phyloP scores from a whole-genome alignment of 148 eudicot species.

The Vaccinium corymbosum region DNA sequence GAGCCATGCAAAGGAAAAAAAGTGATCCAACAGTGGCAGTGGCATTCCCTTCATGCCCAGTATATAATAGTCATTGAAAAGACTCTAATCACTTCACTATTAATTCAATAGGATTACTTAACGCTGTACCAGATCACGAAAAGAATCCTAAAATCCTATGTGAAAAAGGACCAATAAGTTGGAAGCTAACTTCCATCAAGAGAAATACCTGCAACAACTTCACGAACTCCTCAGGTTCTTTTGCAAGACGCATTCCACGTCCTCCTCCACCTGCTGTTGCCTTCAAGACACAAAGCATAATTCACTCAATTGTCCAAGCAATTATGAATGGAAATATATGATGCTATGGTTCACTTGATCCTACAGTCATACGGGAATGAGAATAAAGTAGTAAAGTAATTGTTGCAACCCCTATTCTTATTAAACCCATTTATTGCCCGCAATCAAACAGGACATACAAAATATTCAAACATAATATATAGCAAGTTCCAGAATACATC shows the following conservation, averaged over 20 bases:
- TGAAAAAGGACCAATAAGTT: background rate
- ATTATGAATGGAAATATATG: background rate
- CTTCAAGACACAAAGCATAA: constrained; percentile 34
- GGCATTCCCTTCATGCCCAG: background rate
- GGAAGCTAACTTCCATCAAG: constrained; percentile 11
- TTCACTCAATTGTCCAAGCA: background rate
- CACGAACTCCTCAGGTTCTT: constrained; percentile 86
- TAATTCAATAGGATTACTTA: background rate
- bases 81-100: background rate
- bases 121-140: background rate
- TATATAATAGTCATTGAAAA: background rate
- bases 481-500: constrained; percentile 9
- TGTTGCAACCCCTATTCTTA: background rate
- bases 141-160: background rate
- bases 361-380: background rate
- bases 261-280: constrained; percentile 99
- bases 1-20: background rate
- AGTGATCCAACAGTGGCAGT: background rate
- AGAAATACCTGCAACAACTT: constrained; percentile 82
- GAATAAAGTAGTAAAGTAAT: background rate
- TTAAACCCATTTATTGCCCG: background rate
- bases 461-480: constrained; percentile 5
- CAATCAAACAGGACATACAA: constrained; percentile 5
- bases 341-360: background rate
- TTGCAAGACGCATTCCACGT: constrained; percentile 99